Percentiles rank a stretch among this genome's conserved stretches.
These are phyloP conservation scores for Microcyclospora tardicrescens DNA, from an alignment of 2,329 filamentous ascomycete species.

Conservation along the genomic window DNA sequence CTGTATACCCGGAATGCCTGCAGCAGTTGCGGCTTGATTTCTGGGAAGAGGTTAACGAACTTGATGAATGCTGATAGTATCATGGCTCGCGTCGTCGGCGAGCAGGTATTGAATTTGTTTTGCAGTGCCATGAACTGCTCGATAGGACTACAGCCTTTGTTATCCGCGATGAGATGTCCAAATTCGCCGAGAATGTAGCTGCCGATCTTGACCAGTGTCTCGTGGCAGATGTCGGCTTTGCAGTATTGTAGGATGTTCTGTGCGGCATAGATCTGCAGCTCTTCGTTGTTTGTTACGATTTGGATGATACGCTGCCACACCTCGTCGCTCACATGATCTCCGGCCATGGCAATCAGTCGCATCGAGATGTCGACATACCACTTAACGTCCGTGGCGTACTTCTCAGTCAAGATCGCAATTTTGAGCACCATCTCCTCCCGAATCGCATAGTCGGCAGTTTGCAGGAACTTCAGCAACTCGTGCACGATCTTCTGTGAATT, in stretches of 20 bases:
- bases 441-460: slow-evolving; percentile 94
- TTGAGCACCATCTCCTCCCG: slow-evolving; percentile 99
- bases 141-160: slow-evolving; percentile 82
- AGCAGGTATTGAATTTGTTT: slow-evolving; percentile 76
- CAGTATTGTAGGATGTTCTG: slow-evolving; percentile 87
- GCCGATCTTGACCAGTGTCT: slow-evolving; percentile 95
- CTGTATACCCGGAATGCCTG: slow-evolving; percentile 86
- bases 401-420: slow-evolving; percentile 95
- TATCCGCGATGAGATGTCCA: slow-evolving; percentile 89
- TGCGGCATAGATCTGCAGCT: slow-evolving; percentile 90
- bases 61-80: slow-evolving; percentile 93
- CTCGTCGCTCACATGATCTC: slow-evolving; percentile 96
- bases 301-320: slow-evolving; percentile 98
- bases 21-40: slow-evolving; percentile 90
- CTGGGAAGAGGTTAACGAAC: slow-evolving; percentile 94
- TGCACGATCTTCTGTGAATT: slow-evolving; percentile 89
- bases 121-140: slow-evolving; percentile 93
- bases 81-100: slow-evolving; percentile 81
- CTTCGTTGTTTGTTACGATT: slow-evolving; percentile 98
- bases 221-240: slow-evolving; percentile 86
- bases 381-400: slow-evolving; percentile 95
- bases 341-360: slow-evolving; percentile 86
- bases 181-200: slow-evolving; percentile 95
- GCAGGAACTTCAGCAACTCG: slow-evolving; percentile 85
- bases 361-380: slow-evolving; percentile 99